Evolutionary conservation across 2,329 filamentous ascomycete species (phyloP), one percentile per base, ranked within the genome.

Genomic region (Alternaria sp.): DNA sequence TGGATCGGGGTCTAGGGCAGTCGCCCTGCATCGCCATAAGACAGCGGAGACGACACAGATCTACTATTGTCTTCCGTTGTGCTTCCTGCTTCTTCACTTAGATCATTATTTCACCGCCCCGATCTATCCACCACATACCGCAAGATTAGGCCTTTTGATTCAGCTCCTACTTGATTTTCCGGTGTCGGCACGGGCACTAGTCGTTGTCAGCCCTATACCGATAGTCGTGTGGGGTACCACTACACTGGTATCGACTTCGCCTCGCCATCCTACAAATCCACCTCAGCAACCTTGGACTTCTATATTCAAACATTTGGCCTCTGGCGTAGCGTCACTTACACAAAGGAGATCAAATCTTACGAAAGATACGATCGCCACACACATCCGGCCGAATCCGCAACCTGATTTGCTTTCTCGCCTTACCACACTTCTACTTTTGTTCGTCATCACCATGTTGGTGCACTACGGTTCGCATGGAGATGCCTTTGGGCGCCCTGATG

Each of bases 181-280:
- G 38, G 51, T 54, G 34, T 47, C 39, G 16, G 53, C 59, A 58
- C 61, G 54, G 57, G 51, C 53, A 22, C 42, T 39, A 57, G 47
- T 62, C 42, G 59, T 48, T 16, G 51, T 73, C 69, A 73, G 69
- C 66, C 65, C 63, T 68, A 69, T 66, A 63, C 61, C 59, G 51
- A 65, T 63, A 59, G 54, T 51, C 26, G 44, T 65, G 44, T 63
- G 54, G 67, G 49, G 55, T 62, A 57, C 59, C 64, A 61, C 41
- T 51, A 51, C 32, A 39, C 32, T 44, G 58, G 62, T 38, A 61
- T 30, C 30, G 52, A 51, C 66, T 68, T 68, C 68, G 69, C 69
- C 65, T 67, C 65, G 54, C 56, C 36, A 56, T 51, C 42, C 43
- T 56, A 59, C 54, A 58, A 56, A 57, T 48, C 57, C 59, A 62